Evolutionary conservation across 108 stramenopile species (phyloP).

Genomic region (Discostella pseudostelligera): DNA sequence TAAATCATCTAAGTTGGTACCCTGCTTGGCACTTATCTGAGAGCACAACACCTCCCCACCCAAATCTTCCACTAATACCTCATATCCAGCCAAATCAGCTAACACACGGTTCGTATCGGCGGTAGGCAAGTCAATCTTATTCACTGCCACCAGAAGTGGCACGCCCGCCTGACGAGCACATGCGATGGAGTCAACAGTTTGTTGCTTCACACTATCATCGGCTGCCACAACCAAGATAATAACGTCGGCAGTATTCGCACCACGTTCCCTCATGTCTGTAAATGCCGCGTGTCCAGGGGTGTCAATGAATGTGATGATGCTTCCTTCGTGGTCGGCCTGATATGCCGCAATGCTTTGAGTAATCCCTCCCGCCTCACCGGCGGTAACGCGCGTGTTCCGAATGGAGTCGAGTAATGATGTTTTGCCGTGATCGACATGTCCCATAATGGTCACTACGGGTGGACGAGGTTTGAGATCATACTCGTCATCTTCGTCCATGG

Average conservation of each 20-base stretch:
- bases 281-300: constrained; percentile 99
- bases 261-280: constrained; percentile 94
- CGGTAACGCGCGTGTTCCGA: constrained; percentile 87
- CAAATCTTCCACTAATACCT: constrained; percentile 89
- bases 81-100: constrained; percentile 89
- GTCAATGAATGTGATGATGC: constrained; percentile 95
- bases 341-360: constrained; percentile 98
- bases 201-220: constrained; percentile 97
- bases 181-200: constrained; percentile 96
- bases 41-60: constrained; percentile 92
- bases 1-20: constrained; percentile 91
- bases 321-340: constrained; percentile 75
- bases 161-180: constrained; percentile 91
- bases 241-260: constrained; percentile 97
- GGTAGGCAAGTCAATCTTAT: constrained; percentile 92
- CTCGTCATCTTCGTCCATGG: constrained; percentile 71
- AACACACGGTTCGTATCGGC: constrained; percentile 82
- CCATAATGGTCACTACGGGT: constrained; percentile 99
- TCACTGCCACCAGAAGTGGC: constrained; percentile 96
- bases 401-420: constrained; percentile 97
- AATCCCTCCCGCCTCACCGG: constrained; percentile 98
- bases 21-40: constrained; percentile 90
- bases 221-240: constrained; percentile 99
- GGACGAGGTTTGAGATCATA: constrained; percentile 74
- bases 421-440: constrained; percentile 99